These are phyloP conservation scores for Batkoa obscura DNA, from an alignment of 371 early-diverging fungal genomes.

Conservation along the genomic window DNA sequence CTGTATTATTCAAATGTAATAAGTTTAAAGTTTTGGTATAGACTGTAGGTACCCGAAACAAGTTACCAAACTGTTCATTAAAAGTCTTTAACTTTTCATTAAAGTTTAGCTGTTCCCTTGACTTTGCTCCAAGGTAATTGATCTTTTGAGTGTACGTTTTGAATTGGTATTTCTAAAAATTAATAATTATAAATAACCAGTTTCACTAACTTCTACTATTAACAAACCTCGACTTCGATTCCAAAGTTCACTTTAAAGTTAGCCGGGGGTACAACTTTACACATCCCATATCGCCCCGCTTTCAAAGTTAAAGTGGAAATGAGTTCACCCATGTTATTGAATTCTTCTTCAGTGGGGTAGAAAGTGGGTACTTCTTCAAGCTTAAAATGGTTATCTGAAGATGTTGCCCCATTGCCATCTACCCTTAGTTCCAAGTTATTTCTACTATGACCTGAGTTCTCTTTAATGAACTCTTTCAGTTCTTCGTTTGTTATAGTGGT, in stretches of 20 bases:
- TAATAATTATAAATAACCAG: background rate
- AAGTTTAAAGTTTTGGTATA: constrained; percentile 40
- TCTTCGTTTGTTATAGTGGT: too few species aligned
- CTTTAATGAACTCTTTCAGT: too few species aligned
- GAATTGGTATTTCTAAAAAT: constrained; percentile 62
- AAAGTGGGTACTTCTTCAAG: constrained; percentile 57
- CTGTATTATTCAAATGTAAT: constrained; percentile 60
- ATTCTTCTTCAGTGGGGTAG: constrained; percentile 69
- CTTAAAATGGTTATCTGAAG: constrained; percentile 42
- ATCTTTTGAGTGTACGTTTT: constrained; percentile 74
- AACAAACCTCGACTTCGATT: constrained; percentile 50
- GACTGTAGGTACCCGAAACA: constrained; percentile 30
- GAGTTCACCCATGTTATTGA: constrained; percentile 60
- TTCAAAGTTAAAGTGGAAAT: constrained; percentile 59
- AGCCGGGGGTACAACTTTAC: constrained; percentile 82
- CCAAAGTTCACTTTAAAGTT: constrained; percentile 65
- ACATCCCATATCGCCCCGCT: constrained; percentile 69
- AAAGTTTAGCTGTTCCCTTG: constrained; percentile 71
- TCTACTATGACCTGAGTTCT: too few species aligned
- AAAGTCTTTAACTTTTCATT: constrained; percentile 75
- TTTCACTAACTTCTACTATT: background rate
- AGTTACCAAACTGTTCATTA: constrained; percentile 57
- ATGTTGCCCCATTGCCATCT: too few species aligned
- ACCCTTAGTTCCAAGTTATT: too few species aligned
- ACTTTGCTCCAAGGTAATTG: constrained; percentile 73